phyloP scores from a whole-genome alignment of 495 filamentous ascomycete genomes.

The Xylaria telfairii region DNA sequence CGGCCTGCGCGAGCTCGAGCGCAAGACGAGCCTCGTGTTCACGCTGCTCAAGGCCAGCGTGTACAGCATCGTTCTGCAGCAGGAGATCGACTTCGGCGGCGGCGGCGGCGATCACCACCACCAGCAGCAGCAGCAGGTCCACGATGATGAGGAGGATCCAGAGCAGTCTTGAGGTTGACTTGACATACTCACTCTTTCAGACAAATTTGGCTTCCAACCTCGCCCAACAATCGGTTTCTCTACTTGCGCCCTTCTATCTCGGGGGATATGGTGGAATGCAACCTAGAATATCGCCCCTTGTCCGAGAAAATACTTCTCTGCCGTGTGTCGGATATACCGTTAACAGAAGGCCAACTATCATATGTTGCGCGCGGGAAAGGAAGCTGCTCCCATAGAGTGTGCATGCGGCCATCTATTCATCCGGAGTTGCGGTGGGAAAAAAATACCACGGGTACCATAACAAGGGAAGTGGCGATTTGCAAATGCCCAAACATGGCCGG shows the following conservation, averaged over 20 bases:
- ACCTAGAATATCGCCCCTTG: not conserved
- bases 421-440: no score
- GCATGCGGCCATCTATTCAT: not conserved
- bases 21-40: constrained; percentile 92
- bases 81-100: constrained; percentile 78
- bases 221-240: not conserved
- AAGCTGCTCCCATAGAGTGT: not conserved
- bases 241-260: not conserved
- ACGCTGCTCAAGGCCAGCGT: constrained; percentile 97
- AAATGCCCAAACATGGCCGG: not conserved
- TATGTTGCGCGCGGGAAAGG: not conserved
- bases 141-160: constrained; percentile 13
- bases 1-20: constrained; percentile 83
- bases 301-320: not conserved
- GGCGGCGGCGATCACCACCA: no score
- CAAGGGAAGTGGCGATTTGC: not conserved
- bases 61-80: constrained; percentile 96
- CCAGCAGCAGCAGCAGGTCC: constrained; percentile 51
- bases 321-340: not conserved
- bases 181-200: not conserved
- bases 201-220: not conserved
- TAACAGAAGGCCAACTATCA: not conserved
- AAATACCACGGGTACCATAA: not conserved
- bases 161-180: not conserved
- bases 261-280: not conserved